Evolutionary conservation across 2,329 filamentous ascomycete species (phyloP).

Genomic region (Hirsutella rhossiliensis): DNA sequence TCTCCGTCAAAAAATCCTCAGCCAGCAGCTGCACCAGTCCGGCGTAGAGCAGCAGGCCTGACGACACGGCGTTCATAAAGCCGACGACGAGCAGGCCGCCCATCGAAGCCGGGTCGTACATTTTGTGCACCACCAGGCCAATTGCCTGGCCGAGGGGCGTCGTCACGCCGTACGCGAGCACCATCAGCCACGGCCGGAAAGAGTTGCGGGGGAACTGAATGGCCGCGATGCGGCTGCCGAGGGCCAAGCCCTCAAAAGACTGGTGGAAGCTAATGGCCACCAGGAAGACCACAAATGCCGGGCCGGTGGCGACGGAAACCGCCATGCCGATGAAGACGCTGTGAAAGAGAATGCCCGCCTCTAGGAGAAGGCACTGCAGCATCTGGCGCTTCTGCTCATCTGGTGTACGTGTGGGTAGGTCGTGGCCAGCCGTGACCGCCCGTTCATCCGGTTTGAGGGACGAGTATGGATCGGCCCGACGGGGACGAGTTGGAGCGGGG

Average conservation of each 20-base stretch:
- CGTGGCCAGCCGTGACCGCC: conserved; percentile 5
- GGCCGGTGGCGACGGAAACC: conserved; percentile 67
- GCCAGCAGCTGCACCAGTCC: conserved; percentile 74
- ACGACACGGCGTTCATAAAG: conserved; percentile 77
- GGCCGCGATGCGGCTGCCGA: conserved; percentile 74
- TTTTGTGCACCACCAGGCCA: conserved; percentile 61
- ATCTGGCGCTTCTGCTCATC: conserved; percentile 56
- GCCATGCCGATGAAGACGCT: conserved; percentile 83
- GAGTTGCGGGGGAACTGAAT: conserved; percentile 67
- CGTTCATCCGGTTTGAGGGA: conserved; percentile 14
- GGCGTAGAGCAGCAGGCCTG: conserved; percentile 69
- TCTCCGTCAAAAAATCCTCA: conserved; percentile 70
- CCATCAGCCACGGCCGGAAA: conserved; percentile 72
- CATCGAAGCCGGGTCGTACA: conserved; percentile 65
- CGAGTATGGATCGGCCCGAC: conserved; percentile 14
- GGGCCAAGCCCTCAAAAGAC: conserved; percentile 77
- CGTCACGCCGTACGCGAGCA: conserved; percentile 61
- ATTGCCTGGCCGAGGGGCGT: conserved; percentile 79
- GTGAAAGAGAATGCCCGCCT: conserved; percentile 77
- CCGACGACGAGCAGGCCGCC: conserved; percentile 69
- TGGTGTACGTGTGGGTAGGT: conserved; percentile 19
- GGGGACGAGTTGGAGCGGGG: conserved; percentile 10
- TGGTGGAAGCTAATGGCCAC: conserved; percentile 77
- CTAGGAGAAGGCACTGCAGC: conserved; percentile 67
- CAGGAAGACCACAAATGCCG: conserved; percentile 67